phyloP scores from a whole-genome alignment of 345 rosid species.

The Isatis tinctoria region DNA sequence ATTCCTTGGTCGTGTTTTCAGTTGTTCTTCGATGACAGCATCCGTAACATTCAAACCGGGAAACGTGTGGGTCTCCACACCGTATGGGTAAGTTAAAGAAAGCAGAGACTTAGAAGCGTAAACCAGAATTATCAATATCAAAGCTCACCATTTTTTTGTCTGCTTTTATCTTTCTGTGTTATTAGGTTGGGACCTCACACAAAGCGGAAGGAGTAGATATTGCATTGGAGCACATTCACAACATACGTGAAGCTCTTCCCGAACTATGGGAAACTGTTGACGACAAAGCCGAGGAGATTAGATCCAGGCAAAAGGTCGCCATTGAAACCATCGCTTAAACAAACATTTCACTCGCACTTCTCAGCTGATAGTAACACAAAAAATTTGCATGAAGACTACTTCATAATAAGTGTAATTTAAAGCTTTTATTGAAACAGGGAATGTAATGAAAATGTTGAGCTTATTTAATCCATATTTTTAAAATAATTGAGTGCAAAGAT shows the following conservation, averaged over 20 bases:
- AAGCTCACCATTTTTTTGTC: not conserved
- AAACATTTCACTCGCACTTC: not conserved
- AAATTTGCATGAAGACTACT: not conserved
- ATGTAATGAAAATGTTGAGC: not conserved
- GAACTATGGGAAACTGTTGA: slow-evolving; percentile 71
- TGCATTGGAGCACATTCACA: slow-evolving; percentile 89
- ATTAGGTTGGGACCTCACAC: slow-evolving; percentile 70
- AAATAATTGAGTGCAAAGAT: not conserved
- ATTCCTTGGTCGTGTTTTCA: slow-evolving; percentile 21
- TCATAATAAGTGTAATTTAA: slow-evolving; percentile 9
- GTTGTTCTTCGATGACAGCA: slow-evolving; percentile 90
- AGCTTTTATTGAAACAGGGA: not conserved
- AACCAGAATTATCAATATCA: not conserved
- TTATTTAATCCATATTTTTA: not conserved
- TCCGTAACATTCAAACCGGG: slow-evolving; percentile 73
- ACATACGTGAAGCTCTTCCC: slow-evolving; percentile 80
- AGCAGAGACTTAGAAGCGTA: not conserved
- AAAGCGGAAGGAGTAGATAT: slow-evolving; percentile 59
- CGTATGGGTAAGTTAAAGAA: slow-evolving; percentile 54
- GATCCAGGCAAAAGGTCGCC: slow-evolving; percentile 44
- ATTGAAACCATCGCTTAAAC: slow-evolving; percentile 47
- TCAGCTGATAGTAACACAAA: not conserved
- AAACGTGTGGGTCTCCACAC: slow-evolving; percentile 75
- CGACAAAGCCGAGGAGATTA: slow-evolving; percentile 43
- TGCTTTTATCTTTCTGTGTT: not conserved